Base-by-base conservation (phyloP, 2,329 filamentous ascomycete species). In the Colletotrichum siamense region DNA sequence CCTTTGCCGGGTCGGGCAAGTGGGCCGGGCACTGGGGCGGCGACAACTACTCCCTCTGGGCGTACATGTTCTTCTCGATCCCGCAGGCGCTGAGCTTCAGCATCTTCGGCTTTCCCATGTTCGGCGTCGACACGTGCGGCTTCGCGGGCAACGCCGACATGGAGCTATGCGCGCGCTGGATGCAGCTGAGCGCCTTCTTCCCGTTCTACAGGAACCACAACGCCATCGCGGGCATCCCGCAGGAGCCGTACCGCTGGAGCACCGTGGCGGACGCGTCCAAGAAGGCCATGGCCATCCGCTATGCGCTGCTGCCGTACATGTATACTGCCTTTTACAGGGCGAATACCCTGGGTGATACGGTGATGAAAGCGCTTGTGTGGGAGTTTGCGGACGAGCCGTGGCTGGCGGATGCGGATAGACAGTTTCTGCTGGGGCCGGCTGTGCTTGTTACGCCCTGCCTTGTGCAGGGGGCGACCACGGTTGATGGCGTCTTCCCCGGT, bases 1-100 rank as follows among this genome's bases (percentile, higher is more conserved):
- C 95, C 2, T 97, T 96, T 81, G 90, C 94, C 12, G 95, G 95
- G 5, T 92, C 92, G 1, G 95, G 95, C 2, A 92, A 91, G 82
- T 94, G 91, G 86, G 93, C 94, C 2, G 95, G 94, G 2, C 95
- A 97, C 84, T 98, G 95, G 95, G 94, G 95, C 34, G 94, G 94
- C 39, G 93, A 96, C 83, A 96, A 96, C 81, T 86, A 87, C 22
- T 93, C 92, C 5, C 89, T 91, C 16, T 96, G 94, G 91, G 89
- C 90, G 1, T 94, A 92, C 82, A 94, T 96, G 91, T 94, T 91
- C 83, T 93, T 94, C 83, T 93, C 92, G 13, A 97, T 97, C 79
- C 91, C 94, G 0, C 94, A 96, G 83, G 94, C 94, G 2, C 88
- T 98, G 0, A 92, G 91, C 5, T 96, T 96, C 84, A 30, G 61